Evolutionary conservation across 768 basidiomycete species (phyloP), one percentile per base, ranked within the genome.

Genomic region (Clavaria fumosa): DNA sequence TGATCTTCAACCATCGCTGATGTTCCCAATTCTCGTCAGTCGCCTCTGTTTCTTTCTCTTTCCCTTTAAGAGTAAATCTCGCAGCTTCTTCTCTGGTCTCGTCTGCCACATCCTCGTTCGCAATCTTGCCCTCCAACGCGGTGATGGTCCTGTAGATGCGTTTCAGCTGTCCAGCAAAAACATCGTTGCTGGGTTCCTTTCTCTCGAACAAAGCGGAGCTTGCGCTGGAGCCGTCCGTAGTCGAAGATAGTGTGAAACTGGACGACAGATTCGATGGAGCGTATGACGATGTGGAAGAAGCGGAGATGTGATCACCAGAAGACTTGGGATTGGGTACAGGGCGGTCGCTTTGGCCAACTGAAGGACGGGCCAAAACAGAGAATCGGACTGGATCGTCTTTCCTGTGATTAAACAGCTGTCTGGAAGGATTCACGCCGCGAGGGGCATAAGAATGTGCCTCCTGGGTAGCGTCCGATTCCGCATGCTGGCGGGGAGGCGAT

Each of bases 311-410:
- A 48, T 84, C 82, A 19, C 63, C 72, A 1, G 78, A 75, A 7
- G 67, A 63, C 46, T 75, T 75, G 18, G 72, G 65, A n/a, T 67
- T 62, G 5, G 72, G 70, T 0, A 62, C 46, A 1, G 68, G 63
- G 4, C 68, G 67, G 27, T 52, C 51, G 35, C 48, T 51, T 9
- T 28, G 9, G 26, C 9, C 9, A 28, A 14, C 14, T 28, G 26
- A 28, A 34, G 76, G 67, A 28, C 75, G 69, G 3, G 71, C 60
- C 23, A 74, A 66, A 23, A 76, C 69, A 26, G 72, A 62, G 57
- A 97, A 97, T 7, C 80, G 72, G 22, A 89, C 72, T 0, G 95
- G 88, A 53, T 97, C 86, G 53, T 97, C 84, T 49, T 85, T 77
- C 26, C 83, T 69, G 42, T 83, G 85, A 51, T 97, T 89, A 41